These are phyloP conservation scores for Linum usitatissimum DNA, from an alignment of 345 rosid species.

Conservation along the genomic window DNA sequence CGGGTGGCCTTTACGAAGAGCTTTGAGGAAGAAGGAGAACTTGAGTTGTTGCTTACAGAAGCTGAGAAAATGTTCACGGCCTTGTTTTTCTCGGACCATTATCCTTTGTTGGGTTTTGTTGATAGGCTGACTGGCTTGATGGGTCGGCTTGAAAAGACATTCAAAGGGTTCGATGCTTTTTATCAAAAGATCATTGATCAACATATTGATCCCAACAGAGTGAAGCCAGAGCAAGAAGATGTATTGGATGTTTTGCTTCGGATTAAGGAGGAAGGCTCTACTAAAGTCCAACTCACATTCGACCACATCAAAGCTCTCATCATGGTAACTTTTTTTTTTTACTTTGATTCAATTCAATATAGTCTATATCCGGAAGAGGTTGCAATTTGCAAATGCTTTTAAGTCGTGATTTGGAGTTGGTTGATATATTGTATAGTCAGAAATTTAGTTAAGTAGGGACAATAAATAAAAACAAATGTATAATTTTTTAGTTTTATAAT, in stretches of 20 bases:
- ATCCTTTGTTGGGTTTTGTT: no score
- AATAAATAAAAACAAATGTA: no score
- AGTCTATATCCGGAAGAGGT: no score
- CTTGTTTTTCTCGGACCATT: background rate
- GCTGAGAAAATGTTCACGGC: background rate
- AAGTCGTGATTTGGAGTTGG: no score
- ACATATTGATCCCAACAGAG: conserved; percentile 6
- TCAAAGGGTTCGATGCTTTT: conserved; percentile 3
- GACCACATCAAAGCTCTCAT: background rate
- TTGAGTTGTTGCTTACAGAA: no score
- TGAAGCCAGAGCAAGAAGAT: background rate
- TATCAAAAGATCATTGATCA: conserved; percentile 11
- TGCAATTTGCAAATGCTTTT: no score
- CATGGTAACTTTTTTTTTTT: background rate
- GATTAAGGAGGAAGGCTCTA: background rate
- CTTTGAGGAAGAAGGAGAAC: background rate
- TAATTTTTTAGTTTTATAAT: no score
- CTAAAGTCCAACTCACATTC: background rate
- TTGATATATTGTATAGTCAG: no score
- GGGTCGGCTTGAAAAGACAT: background rate
- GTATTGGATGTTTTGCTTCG: background rate
- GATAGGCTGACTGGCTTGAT: background rate
- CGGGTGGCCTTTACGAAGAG: background rate
- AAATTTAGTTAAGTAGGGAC: no score
- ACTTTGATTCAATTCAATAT: no score